Percentiles rank a stretch among this genome's conserved stretches.
Conservation (phyloP, 2,329 filamentous ascomycete genomes). For the Didymella segeticola region DNA sequence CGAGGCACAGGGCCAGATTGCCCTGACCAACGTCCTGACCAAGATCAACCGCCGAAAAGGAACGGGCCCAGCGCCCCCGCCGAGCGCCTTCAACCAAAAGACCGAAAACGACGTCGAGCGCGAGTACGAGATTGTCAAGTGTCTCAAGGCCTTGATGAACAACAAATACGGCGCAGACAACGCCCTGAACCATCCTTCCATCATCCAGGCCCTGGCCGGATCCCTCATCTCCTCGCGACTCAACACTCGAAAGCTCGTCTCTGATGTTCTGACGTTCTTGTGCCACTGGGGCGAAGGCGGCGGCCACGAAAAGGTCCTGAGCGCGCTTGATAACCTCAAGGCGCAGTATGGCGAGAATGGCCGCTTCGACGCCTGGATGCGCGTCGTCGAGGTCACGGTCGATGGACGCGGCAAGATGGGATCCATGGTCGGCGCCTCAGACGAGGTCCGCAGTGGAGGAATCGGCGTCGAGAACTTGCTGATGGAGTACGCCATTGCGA, state of each 20-base stretch:
- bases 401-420: conserved; percentile 99
- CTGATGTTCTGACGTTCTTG: conserved; percentile 93
- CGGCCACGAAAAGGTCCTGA: conserved; percentile 91
- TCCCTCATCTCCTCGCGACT: conserved; percentile 88
- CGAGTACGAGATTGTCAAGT: conserved; percentile 98
- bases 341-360: conserved; percentile 88
- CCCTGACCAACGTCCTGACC: conserved; percentile 88
- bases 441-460: conserved; percentile 92
- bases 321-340: conserved; percentile 92
- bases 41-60: conserved; percentile 91
- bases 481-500: conserved; percentile 98
- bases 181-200: conserved; percentile 86
- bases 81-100: conserved; percentile 58
- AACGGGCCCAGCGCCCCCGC: conserved; percentile 71
- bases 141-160: conserved; percentile 96
- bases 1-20: conserved; percentile 95
- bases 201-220: conserved; percentile 84
- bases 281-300: conserved; percentile 92
- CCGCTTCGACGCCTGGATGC: conserved; percentile 98
- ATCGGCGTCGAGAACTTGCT: conserved; percentile 98
- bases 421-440: conserved; percentile 93
- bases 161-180: conserved; percentile 99
- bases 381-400: conserved; percentile 94
- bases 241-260: conserved; percentile 91
- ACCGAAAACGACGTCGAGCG: conserved; percentile 82